Evolutionary conservation across 768 basidiomycete species (phyloP).

Genomic region (Suillus alpinus): DNA sequence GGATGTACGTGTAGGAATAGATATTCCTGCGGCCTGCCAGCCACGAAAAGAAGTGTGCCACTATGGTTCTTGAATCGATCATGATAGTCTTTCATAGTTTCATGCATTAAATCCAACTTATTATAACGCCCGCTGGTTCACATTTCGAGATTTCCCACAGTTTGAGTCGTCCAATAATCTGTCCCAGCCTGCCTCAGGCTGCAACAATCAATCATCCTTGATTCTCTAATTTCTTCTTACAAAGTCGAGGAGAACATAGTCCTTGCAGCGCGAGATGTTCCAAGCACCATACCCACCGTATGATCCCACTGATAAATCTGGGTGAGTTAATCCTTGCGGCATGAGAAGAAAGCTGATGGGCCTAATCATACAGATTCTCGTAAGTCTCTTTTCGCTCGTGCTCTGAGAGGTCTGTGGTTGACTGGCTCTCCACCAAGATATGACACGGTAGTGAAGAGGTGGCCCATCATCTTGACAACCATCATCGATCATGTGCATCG

Average conservation of each 20-base stretch:
- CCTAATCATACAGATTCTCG: slow-evolving; percentile 55
- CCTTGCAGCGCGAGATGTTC: slow-evolving; percentile 30
- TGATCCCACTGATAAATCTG: slow-evolving; percentile 66
- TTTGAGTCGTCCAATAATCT: not conserved
- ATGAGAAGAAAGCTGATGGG: not conserved
- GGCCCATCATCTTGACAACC: slow-evolving; percentile 81
- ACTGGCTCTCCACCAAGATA: slow-evolving; percentile 43
- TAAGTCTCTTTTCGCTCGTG: slow-evolving; percentile 30
- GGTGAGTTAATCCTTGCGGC: slow-evolving; percentile 41
- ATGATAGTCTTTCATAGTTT: no score
- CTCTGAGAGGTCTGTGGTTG: not conserved
- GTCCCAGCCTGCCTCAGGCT: no score
- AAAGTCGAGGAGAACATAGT: not conserved
- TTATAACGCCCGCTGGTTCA: no score
- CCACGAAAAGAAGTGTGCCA: not conserved
- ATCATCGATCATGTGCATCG: slow-evolving; percentile 77
- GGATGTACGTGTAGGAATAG: not conserved
- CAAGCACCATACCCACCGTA: slow-evolving; percentile 63
- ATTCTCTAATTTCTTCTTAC: not conserved
- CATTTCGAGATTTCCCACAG: not conserved
- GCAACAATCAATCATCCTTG: not conserved
- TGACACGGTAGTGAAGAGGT: slow-evolving; percentile 74
- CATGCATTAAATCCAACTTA: no score
- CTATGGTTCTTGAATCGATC: no score
- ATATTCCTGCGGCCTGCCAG: not conserved